These are phyloP conservation scores for Colletotrichum spinosum DNA, from an alignment of 2,329 filamentous ascomycete genomes.

Conservation along the genomic window DNA sequence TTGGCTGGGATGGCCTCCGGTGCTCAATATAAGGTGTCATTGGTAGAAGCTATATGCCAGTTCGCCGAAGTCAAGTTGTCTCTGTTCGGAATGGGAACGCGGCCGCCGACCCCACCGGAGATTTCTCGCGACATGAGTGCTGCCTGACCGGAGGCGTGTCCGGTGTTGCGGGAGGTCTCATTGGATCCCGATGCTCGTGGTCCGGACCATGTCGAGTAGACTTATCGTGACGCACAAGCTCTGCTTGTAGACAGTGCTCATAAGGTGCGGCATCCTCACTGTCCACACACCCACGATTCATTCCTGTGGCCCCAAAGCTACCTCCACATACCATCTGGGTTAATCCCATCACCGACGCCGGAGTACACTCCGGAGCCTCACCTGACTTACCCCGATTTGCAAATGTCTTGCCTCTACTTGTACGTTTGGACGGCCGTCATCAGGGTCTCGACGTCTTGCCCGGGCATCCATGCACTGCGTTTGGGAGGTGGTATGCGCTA, in stretches of 20 bases:
- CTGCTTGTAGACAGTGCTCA: conserved; percentile 7
- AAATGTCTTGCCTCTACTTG: background rate
- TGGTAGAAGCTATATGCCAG: background rate
- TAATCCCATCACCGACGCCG: background rate
- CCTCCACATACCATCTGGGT: background rate
- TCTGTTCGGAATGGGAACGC: too few relatives aligned
- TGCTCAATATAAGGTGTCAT: background rate
- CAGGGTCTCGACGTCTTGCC: background rate
- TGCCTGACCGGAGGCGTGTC: too few relatives aligned
- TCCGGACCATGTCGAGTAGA: too few relatives aligned
- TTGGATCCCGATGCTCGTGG: background rate
- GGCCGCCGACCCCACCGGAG: too few relatives aligned
- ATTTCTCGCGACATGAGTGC: too few relatives aligned
- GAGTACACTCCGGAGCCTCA: conserved; percentile 5
- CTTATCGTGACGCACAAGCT: too few relatives aligned
- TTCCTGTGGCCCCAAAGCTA: background rate
- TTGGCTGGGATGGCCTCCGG: conserved; percentile 7
- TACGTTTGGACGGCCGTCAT: background rate
- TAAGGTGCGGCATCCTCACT: background rate
- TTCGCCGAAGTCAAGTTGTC: background rate
- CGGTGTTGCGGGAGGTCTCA: background rate
- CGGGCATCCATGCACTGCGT: too few relatives aligned
- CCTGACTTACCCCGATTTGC: background rate
- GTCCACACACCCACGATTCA: background rate
- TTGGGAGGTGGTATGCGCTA: too few relatives aligned